Percentiles rank a stretch among this genome's conserved stretches.
These are phyloP conservation scores for Aspergillus sp. DNA, from an alignment of 2,329 filamentous ascomycete species.

Conservation along the genomic window DNA sequence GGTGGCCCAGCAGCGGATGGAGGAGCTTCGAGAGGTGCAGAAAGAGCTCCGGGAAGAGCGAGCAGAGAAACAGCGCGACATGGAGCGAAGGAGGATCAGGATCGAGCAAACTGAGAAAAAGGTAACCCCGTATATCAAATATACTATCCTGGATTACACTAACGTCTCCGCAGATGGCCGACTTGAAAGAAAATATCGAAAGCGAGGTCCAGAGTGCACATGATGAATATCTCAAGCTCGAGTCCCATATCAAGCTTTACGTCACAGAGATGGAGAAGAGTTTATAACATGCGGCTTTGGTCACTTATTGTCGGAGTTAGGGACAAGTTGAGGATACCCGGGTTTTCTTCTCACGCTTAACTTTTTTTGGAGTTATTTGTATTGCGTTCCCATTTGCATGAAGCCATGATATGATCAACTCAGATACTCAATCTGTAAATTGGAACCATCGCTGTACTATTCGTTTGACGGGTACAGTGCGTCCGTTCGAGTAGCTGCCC, in stretches of 20 bases:
- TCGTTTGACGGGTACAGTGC: slow-evolving; percentile 57
- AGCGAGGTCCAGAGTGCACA: slow-evolving; percentile 87
- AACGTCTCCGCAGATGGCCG: slow-evolving; percentile 71
- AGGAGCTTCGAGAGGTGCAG: slow-evolving; percentile 79
- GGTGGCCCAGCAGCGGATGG: slow-evolving; percentile 83
- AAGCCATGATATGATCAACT: slow-evolving; percentile 14
- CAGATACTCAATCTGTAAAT: slow-evolving; percentile 44
- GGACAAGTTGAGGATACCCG: slow-evolving; percentile 42
- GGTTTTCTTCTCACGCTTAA: slow-evolving; percentile 24
- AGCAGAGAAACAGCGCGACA: slow-evolving; percentile 81
- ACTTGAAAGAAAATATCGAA: slow-evolving; percentile 96
- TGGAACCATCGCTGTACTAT: slow-evolving; percentile 67
- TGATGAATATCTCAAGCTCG: slow-evolving; percentile 96
- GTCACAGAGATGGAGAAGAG: slow-evolving; percentile 99
- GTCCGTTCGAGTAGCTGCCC: slow-evolving; percentile 55
- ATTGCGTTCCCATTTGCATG: slow-evolving; percentile 15
- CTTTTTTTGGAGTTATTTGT: slow-evolving; percentile 24
- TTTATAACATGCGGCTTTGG: slow-evolving; percentile 45
- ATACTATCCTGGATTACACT: slow-evolving; percentile 3
- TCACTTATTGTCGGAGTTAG: slow-evolving; percentile 32
- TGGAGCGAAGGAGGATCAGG: slow-evolving; percentile 85
- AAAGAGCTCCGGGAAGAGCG: slow-evolving; percentile 80
- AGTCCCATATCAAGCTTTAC: slow-evolving; percentile 94
- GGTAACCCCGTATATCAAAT: slow-evolving; percentile 50
- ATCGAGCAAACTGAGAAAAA: slow-evolving; percentile 99